Evolutionary conservation across 345 rosid genomes (phyloP).

Genomic region (Laguncularia racemosa): DNA sequence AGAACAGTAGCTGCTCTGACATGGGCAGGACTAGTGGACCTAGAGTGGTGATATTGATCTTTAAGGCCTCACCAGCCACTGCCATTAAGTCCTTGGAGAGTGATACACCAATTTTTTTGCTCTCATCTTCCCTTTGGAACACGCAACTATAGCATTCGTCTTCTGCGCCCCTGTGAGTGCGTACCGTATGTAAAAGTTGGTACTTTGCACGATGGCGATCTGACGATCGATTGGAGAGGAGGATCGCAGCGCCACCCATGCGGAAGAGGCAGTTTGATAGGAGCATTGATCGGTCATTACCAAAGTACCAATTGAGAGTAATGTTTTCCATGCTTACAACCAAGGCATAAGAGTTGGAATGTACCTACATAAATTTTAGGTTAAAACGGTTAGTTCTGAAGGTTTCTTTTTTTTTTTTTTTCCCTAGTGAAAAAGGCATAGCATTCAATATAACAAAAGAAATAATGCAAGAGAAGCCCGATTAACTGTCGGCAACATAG

Average conservation of each 20-base stretch:
- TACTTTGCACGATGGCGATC: conserved; percentile 40
- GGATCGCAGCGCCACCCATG: conserved; percentile 42
- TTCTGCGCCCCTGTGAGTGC: conserved; percentile 52
- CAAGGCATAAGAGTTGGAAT: conserved; percentile 42
- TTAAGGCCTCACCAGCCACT: conserved; percentile 56
- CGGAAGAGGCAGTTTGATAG: conserved; percentile 53
- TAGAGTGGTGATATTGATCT: conserved; percentile 54
- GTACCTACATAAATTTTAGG: conserved; percentile 21
- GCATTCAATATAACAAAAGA: no score
- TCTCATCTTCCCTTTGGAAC: conserved; percentile 45
- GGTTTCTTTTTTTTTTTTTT: no score
- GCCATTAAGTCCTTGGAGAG: conserved; percentile 53
- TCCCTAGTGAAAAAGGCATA: no score
- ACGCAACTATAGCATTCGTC: conserved; percentile 44
- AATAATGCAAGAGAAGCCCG: no score
- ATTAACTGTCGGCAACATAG: no score
- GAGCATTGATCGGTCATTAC: conserved; percentile 54
- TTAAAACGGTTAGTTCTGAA: background rate
- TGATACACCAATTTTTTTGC: conserved; percentile 28
- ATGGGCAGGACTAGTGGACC: conserved; percentile 62
- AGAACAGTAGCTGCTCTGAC: conserved; percentile 45
- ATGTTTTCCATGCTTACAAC: conserved; percentile 55
- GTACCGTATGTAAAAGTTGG: conserved; percentile 41
- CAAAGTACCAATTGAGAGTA: conserved; percentile 34
- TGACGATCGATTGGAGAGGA: conserved; percentile 39